Conservation (phyloP, 257 asterid species). For the Nicotiana otophora region DNA sequence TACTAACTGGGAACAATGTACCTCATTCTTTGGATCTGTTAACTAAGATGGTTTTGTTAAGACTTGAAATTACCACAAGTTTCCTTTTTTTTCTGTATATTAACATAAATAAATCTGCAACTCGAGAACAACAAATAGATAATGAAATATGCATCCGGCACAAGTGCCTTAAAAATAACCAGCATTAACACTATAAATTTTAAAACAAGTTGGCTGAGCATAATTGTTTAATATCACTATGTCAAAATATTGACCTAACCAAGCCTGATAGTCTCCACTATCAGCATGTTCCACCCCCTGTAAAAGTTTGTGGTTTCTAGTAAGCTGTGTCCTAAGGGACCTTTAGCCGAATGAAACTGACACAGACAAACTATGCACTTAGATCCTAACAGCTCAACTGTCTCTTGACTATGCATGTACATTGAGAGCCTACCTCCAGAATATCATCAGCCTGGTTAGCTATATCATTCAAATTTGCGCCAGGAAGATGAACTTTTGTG, state of each 20-base stretch:
- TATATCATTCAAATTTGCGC: conserved; percentile 84
- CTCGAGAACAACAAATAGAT: not conserved
- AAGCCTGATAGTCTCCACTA: not conserved
- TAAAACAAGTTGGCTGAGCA: not conserved
- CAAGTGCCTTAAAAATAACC: not conserved
- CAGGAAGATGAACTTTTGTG: conserved; percentile 95
- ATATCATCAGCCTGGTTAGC: conserved; percentile 99
- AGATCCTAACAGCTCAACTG: not conserved
- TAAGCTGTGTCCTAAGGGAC: not conserved
- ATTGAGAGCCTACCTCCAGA: conserved; percentile 55
- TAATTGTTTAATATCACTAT: not conserved
- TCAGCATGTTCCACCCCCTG: not conserved
- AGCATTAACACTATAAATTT: not conserved
- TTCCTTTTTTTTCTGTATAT: not conserved
- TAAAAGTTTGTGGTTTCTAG: not conserved
- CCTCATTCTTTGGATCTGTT: not conserved
- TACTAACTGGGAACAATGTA: not conserved
- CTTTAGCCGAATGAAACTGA: not conserved
- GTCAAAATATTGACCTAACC: not conserved
- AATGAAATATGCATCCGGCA: not conserved
- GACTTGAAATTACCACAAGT: not conserved
- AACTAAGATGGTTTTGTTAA: not conserved
- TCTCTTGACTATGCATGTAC: not conserved
- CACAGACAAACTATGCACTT: not conserved
- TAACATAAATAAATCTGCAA: not conserved